Base-by-base conservation (phyloP, 2,329 filamentous ascomycete species). In the Zopfia rhizophila region DNA sequence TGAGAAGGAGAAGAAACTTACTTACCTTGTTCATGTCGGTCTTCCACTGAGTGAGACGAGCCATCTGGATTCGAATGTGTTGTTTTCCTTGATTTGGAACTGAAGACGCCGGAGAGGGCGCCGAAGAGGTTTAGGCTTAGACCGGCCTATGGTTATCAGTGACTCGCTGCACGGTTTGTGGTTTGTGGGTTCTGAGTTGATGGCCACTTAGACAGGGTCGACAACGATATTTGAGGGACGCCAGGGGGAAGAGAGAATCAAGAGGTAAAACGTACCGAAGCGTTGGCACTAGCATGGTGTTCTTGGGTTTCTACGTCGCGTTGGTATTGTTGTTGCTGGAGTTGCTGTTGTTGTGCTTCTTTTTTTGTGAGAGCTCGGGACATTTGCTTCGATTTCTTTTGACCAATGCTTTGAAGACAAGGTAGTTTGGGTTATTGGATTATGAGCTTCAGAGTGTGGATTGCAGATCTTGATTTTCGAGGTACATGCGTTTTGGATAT, bases 81-180 rank as follows among this genome's bases (percentile, higher is more conserved):
- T 0, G 61, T 66, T 33, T 71, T 70, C 33, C 58, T 66, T 6
- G 49, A 53, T 37, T 57, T 60, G 6, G 63, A 68, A 13, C 45
- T 52, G 14, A 72, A 56, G 18, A 61, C 63, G 51, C 68, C 67
- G 12, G 56, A 61, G 7, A 72, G 61, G 32, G 68, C 66, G 47
- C 63, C 67, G 44, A 70, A 58, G 48, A 72, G 43, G 46, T 71
- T 72, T 33, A 72, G 55, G 42, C 68, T 72, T 35, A 72, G 58
- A 7, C 67, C 67, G 2, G 65, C 68, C 56, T 68, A n/a, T n/a
- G n/a, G n/a, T n/a, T n/a, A n/a, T n/a, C n/a, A n/a, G n/a, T n/a
- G n/a, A n/a, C n/a, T n/a, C n/a, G n/a, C n/a, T n/a, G n/a, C n/a
- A n/a, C n/a, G n/a, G n/a, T n/a, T n/a, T n/a, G 30, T 2, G 27